Conservation (phyloP, 1,284 basidiomycete genomes). For the Anthracocystis walkeri region DNA sequence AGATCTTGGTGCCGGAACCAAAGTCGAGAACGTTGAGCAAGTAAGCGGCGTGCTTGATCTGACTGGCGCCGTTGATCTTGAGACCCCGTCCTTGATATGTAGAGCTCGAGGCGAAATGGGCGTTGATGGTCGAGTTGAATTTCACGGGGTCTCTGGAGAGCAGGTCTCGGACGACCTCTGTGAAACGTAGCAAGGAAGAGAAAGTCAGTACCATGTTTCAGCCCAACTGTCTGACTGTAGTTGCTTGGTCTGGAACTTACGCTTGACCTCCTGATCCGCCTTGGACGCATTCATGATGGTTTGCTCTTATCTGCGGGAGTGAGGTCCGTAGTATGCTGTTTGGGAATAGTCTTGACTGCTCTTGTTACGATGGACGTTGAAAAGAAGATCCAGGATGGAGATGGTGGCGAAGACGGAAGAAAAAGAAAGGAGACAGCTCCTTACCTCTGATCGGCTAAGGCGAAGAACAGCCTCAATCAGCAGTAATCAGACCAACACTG, state of each 20-base stretch:
- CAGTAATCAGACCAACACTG: conserved; percentile 20
- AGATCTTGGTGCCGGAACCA: conserved; percentile 42
- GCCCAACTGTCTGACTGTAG: neutral
- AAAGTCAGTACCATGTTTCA: neutral
- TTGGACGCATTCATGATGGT: conserved; percentile 37
- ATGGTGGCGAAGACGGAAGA: neutral
- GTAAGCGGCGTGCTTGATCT: conserved; percentile 52
- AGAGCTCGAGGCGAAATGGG: conserved; percentile 41
- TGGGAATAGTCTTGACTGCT: neutral
- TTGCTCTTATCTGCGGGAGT: neutral
- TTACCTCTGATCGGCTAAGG: no score
- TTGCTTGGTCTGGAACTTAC: conserved; percentile 12
- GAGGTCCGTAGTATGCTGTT: neutral
- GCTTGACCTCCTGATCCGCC: conserved; percentile 28
- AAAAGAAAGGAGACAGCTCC: neutral
- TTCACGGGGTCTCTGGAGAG: conserved; percentile 46
- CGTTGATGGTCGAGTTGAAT: conserved; percentile 59
- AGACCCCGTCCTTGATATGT: conserved; percentile 54
- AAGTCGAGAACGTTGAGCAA: conserved; percentile 48
- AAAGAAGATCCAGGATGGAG: neutral
- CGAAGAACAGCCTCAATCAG: neutral
- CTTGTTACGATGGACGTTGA: no score
- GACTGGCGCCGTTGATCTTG: conserved; percentile 47
- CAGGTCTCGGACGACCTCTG: conserved; percentile 44
- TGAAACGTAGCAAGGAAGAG: neutral